Conservation (phyloP, 768 basidiomycete genomes). For the Pholiota microspora region DNA sequence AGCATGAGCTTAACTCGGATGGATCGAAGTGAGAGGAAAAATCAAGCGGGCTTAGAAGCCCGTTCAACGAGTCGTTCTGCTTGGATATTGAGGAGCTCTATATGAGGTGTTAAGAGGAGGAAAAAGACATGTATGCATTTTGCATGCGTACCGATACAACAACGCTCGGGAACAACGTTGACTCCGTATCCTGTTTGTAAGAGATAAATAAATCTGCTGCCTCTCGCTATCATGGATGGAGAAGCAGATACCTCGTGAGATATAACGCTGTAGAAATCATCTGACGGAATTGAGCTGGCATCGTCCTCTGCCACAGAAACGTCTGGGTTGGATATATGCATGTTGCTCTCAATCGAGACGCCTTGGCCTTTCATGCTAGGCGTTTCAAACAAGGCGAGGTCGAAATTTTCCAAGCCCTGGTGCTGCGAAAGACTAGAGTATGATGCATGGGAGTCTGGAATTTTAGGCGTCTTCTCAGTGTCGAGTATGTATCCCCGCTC, state of each 20-base stretch:
- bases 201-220: neutral
- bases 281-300: constrained; percentile 15
- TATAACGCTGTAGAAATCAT: constrained; percentile 22
- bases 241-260: constrained; percentile 14
- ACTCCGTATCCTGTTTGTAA: constrained; percentile 4
- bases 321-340: neutral
- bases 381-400: constrained; percentile 2
- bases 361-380: neutral
- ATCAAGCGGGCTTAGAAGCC: neutral
- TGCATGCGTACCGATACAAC: constrained; percentile 1
- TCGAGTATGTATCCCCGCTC: neutral
- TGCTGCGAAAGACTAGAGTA: neutral
- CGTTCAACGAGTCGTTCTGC: constrained; percentile 1
- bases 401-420: neutral
- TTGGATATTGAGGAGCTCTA: neutral
- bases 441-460: constrained; percentile 1
- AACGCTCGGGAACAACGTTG: constrained; percentile 2
- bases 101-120: neutral
- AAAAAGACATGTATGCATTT: neutral
- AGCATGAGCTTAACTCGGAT: constrained; percentile 11
- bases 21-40: constrained; percentile 2
- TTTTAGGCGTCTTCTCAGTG: constrained; percentile 8
- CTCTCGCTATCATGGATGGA: too few relatives aligned
- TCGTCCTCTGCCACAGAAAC: constrained; percentile 5
- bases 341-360: neutral